Evolutionary conservation across 805 yeast species (phyloP).

Genomic region (Cyberlindnera lachancei): DNA sequence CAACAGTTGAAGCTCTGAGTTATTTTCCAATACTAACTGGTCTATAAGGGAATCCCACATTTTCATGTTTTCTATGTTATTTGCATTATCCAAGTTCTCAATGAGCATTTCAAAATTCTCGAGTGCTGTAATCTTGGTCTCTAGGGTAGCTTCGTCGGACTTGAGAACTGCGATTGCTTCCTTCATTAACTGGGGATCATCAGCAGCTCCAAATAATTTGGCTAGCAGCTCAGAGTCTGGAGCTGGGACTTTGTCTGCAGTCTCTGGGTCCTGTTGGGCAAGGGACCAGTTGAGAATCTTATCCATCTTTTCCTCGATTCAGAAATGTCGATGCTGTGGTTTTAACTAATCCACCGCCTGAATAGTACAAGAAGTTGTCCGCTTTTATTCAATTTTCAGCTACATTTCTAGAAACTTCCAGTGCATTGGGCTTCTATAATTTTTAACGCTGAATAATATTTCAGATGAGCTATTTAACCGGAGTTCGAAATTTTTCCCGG

Average conservation of each 20-base stretch:
- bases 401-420: too few species aligned
- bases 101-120: slow-evolving; percentile 92
- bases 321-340: too few species aligned
- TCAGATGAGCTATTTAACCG: too few species aligned
- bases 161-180: slow-evolving; percentile 58
- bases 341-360: too few species aligned
- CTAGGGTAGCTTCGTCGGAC: slow-evolving; percentile 51
- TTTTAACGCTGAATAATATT: not conserved
- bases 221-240: slow-evolving; percentile 78
- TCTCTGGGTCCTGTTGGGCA: slow-evolving; percentile 67
- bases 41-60: slow-evolving; percentile 71
- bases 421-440: not conserved
- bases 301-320: slow-evolving; percentile 52
- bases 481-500: too few species aligned
- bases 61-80: slow-evolving; percentile 75
- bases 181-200: slow-evolving; percentile 85
- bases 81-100: slow-evolving; percentile 91
- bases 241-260: slow-evolving; percentile 51
- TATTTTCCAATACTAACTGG: slow-evolving; percentile 36
- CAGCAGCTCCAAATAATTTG: slow-evolving; percentile 72
- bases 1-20: slow-evolving; percentile 39
- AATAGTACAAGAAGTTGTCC: too few species aligned
- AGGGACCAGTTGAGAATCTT: slow-evolving; percentile 91
- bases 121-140: slow-evolving; percentile 64
- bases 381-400: too few species aligned